Evolutionary conservation across 164 flowering plant genomes (phyloP).

Genomic region (Stephania japonica): DNA sequence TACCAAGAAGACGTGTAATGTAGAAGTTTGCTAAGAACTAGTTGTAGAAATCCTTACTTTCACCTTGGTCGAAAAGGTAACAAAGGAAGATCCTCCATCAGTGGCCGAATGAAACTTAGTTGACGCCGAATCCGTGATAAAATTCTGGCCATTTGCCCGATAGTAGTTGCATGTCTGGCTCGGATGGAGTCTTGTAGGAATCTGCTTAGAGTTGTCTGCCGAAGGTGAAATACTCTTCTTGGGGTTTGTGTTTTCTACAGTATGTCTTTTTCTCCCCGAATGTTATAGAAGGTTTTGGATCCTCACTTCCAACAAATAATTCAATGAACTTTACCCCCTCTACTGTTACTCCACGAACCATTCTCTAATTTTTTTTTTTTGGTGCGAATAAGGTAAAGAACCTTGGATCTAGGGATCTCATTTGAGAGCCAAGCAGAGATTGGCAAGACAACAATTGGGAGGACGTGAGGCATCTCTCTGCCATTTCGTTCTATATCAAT

Average conservation of each 20-base stretch:
- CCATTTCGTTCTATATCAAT: no score
- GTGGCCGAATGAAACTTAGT: conserved; percentile 32
- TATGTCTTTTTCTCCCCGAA: conserved; percentile 20
- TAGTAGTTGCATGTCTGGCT: conserved; percentile 35
- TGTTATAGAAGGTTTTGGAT: conserved; percentile 22
- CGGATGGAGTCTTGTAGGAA: conserved; percentile 37
- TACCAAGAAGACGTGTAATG: no score
- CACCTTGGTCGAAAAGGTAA: conserved; percentile 28
- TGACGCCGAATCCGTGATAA: conserved; percentile 37
- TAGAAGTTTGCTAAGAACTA: conserved; percentile 9
- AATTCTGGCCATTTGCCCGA: conserved; percentile 47
- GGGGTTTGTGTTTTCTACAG: conserved; percentile 15
- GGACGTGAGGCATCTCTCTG: no score
- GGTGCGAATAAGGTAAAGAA: background rate
- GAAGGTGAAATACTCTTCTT: conserved; percentile 23
- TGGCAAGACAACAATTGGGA: no score
- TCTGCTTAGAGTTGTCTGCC: conserved; percentile 28
- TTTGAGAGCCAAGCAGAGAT: no score
- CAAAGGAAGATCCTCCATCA: conserved; percentile 30
- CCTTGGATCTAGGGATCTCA: no score
- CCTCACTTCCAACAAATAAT: conserved; percentile 48
- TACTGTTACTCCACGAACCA: conserved; percentile 55
- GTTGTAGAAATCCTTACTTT: conserved; percentile 11
- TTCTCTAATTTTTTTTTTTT: conserved; percentile 16
- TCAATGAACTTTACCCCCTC: conserved; percentile 59